A percentile compares a stretch with the other conserved stretches of the same genome.
These are phyloP conservation scores for Hylodesmum podocarpum DNA, from an alignment of 306 rosid genomes.

Conservation along the genomic window DNA sequence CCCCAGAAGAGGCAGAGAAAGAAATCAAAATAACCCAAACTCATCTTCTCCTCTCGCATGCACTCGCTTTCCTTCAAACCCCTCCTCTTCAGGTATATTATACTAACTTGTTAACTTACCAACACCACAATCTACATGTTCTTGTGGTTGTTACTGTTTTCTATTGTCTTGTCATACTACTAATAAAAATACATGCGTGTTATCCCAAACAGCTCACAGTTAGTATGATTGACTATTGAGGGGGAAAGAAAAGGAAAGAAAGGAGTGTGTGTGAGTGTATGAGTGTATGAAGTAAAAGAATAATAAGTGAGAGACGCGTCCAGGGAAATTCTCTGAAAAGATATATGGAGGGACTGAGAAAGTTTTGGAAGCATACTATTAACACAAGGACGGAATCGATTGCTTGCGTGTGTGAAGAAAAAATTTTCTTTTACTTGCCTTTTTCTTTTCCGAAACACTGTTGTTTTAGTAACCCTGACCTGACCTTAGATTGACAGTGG, in stretches of 20 bases:
- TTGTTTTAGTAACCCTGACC: conserved; percentile 55
- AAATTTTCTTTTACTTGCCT: conserved; percentile 4
- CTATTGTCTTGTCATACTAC: conserved; percentile 15
- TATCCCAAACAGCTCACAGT: conserved; percentile 13
- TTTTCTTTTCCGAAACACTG: conserved; percentile 54
- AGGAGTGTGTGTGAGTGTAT: background rate
- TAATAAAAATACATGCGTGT: too few relatives aligned
- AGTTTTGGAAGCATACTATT: conserved; percentile 39
- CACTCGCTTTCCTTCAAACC: conserved; percentile 57
- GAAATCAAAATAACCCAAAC: conserved; percentile 48
- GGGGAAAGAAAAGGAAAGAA: background rate
- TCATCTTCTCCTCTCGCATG: conserved; percentile 46
- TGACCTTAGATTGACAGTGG: conserved; percentile 40
- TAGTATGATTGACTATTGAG: conserved; percentile 34
- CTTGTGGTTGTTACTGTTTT: background rate
- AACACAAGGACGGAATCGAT: conserved; percentile 37
- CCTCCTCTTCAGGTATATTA: conserved; percentile 48
- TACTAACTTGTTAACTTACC: background rate
- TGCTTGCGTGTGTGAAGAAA: conserved; percentile 74
- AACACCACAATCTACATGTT: background rate
- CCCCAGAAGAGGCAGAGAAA: conserved; percentile 61
- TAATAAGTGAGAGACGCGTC: conserved; percentile 17
- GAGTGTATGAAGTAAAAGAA: conserved; percentile 7
- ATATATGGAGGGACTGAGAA: conserved; percentile 26
- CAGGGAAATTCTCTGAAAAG: conserved; percentile 42